Evolutionary conservation across 1,139 yeast species (phyloP), one percentile per base, ranked within the genome.

Genomic region (Pichia sp.): DNA sequence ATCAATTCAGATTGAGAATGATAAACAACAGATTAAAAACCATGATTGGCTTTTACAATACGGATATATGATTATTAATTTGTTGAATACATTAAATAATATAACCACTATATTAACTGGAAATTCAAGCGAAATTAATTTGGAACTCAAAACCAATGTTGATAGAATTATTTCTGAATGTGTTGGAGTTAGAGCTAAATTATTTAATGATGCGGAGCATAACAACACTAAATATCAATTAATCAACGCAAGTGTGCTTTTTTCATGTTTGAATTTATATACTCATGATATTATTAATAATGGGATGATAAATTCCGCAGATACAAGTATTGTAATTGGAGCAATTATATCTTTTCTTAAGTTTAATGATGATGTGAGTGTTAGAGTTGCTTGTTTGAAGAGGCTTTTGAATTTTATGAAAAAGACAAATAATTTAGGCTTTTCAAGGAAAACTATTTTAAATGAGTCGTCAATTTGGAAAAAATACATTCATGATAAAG

Each of bases 401-500:
- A 29, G 28, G n/a, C 15, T 42, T 5, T 10, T 35, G 6, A 2
- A 4, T 4, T 24, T 38, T 15, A 11, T 35, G 13, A 7, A 25
- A 16, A 32, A 24, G n/a, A 8, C 35, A 1, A 25, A 9, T 4
- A 18, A 28, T 23, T 23, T 28, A 13, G 31, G 30, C 1, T 10
- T 21, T 31, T 22, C 29, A 16, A 18, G 21, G 4, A 31, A 19
- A 6, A 13, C 18, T 9, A 28, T 42, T 5, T 16, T 42, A 2
- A 26, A 25, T 14, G 41, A 40, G 14, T 21, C 21, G n/a, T 9
- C n/a, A 11, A 15, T 37, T 3, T 43, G 46, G 46, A 43, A 31
- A 16, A 43, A 27, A 26, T 31, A 33, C 5, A 34, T 40, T 16
- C 36, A 33, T 21, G 36, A 36, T 22, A 40, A 30, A 22, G 42